Evolutionary conservation across 116 monocot genomes (phyloP).

Genomic region (Cymodocea nodosa): DNA sequence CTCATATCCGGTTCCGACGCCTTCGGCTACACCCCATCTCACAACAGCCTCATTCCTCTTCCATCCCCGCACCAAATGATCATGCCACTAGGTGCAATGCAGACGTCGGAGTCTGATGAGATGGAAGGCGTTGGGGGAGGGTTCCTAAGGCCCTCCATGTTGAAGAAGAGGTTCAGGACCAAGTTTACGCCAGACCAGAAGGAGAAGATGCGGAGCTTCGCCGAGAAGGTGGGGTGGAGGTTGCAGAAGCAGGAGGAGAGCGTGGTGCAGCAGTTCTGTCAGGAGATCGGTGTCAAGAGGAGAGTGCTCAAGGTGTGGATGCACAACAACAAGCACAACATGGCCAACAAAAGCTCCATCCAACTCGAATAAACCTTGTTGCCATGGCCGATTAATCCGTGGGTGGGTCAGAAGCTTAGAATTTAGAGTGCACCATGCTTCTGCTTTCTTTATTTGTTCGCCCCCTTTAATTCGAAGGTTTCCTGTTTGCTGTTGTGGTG

Average conservation of each 20-base stretch:
- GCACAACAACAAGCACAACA: constrained; percentile 29
- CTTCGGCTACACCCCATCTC: constrained; percentile 5
- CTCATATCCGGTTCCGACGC: constrained; percentile 11
- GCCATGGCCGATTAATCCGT: background rate
- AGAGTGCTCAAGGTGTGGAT: constrained; percentile 31
- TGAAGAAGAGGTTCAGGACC: constrained; percentile 29
- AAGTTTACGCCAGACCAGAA: constrained; percentile 31
- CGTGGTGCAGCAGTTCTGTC: constrained; percentile 26
- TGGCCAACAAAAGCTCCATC: constrained; percentile 18
- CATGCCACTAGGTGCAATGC: constrained; percentile 49
- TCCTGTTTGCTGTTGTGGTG: background rate
- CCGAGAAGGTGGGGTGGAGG: constrained; percentile 20
- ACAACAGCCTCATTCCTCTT: constrained; percentile 11
- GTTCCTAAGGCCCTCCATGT: constrained; percentile 1
- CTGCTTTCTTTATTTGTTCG: background rate
- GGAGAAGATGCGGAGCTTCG: constrained; percentile 27
- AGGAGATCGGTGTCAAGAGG: constrained; percentile 27
- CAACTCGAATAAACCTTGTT: constrained; percentile 1
- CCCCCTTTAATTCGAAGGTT: no score
- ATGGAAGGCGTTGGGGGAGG: constrained; percentile 7
- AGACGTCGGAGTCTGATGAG: constrained; percentile 30
- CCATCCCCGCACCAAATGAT: constrained; percentile 43
- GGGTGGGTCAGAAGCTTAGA: no score
- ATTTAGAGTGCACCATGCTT: no score
- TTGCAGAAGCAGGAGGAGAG: constrained; percentile 24